Conservation (phyloP, 805 yeast species). For the Candida dajiaensis region DNA sequence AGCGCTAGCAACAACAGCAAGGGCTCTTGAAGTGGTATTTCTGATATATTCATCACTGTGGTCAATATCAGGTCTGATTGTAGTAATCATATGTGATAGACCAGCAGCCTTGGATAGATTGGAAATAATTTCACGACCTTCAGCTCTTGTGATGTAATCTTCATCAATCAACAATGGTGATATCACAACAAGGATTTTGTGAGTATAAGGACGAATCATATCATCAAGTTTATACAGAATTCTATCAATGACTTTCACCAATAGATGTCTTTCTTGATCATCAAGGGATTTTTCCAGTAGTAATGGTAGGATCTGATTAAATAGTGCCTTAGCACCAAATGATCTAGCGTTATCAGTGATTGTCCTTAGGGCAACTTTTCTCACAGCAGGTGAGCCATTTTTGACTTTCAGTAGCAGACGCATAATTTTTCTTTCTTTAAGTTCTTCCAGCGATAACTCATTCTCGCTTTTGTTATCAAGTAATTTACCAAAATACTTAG, state of each 20-base stretch:
- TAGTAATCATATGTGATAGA: conserved; percentile 68
- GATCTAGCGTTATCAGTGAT: conserved; percentile 56
- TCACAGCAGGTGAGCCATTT: conserved; percentile 63
- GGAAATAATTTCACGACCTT: conserved; percentile 74
- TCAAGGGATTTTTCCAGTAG: conserved; percentile 65
- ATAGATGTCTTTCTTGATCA: conserved; percentile 76
- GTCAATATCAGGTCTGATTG: conserved; percentile 77
- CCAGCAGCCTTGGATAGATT: conserved; percentile 80
- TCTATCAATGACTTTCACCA: conserved; percentile 72
- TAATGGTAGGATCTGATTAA: conserved; percentile 70
- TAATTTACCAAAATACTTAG: conserved; percentile 62
- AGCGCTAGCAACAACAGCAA: conserved; percentile 80
- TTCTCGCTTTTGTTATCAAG: conserved; percentile 29
- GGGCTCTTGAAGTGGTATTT: conserved; percentile 65
- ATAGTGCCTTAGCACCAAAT: conserved; percentile 65
- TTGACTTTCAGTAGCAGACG: conserved; percentile 62
- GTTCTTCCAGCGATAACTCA: conserved; percentile 43
- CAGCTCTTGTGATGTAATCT: conserved; percentile 64
- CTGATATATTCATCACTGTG: conserved; percentile 77
- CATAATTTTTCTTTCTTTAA: conserved; percentile 55
- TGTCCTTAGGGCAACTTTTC: conserved; percentile 66
- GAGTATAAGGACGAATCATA: conserved; percentile 64
- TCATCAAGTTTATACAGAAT: conserved; percentile 62
- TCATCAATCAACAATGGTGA: conserved; percentile 80
- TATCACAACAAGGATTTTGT: conserved; percentile 63